Evolutionary conservation across 208 protist genomes (phyloP), one percentile per base, ranked within the genome.

Genomic region (Angomonas ambiguus): DNA sequence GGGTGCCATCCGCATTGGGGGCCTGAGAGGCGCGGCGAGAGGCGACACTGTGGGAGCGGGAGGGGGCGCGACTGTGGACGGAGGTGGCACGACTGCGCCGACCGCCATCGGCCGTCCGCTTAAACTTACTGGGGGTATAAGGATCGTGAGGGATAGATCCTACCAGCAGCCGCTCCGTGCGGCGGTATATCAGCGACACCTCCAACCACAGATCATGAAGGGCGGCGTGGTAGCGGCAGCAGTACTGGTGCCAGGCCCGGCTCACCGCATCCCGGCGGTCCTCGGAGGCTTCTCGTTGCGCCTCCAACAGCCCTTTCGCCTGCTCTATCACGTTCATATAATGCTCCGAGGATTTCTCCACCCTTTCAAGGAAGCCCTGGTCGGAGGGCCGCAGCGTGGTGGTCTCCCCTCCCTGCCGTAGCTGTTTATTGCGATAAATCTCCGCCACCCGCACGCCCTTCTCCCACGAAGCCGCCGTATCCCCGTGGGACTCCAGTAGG

Each of bases 201-300:
- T 56, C 49, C 49, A 56, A 24, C 49, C 11, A 16, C n/a, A 56
- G n/a, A 24, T 25, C 49, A 8, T 56, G 49, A 11, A 56, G 49
- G n/a, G 8, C 49, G 10, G n/a, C n/a, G n/a, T 56, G n/a, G 49
- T 30, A 56, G 10, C 49, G 49, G 6, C 18, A 11, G n/a, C 49
- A 56, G 49, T 56, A 56, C n/a, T 16, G n/a, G 49, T 56, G 49
- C 49, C 49, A 56, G 49, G n/a, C 22, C n/a, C 49, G 49, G 49
- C 49, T 25, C 10, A 56, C 49, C 6, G 49, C n/a, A 27, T 63
- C 56, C 22, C 10, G 16, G 27, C 51, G 65, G 5, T 30, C 33
- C 56, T 70, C 53, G 16, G 59, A 2, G n/a, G 65, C 65, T 11
- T 56, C 65, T 28, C 38, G 30, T 56, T 68, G 32, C 35, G 28